phyloP scores from a whole-genome alignment of 768 basidiomycete genomes.

The Piloderma croceum region DNA sequence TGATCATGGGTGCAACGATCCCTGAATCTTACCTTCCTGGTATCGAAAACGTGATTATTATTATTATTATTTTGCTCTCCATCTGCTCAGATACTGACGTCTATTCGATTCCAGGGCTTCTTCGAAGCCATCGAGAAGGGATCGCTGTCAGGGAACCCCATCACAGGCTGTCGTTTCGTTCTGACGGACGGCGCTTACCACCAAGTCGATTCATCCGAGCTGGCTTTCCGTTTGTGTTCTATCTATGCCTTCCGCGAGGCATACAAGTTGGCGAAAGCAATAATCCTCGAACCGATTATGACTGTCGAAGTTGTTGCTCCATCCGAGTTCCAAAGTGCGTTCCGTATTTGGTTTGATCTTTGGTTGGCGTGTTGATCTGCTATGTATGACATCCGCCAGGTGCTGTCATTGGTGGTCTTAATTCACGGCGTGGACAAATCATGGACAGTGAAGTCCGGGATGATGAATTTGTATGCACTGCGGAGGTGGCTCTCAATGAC shows the following conservation, averaged over 20 bases:
- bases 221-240: conserved; percentile 88
- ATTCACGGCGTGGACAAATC: conserved; percentile 88
- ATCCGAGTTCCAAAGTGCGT: conserved; percentile 85
- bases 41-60: conserved; percentile 71
- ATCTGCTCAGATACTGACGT: conserved; percentile 1
- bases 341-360: neutral
- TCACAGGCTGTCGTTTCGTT: conserved; percentile 81
- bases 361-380: neutral
- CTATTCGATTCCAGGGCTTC: conserved; percentile 65
- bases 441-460: conserved; percentile 94
- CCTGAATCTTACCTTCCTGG: conserved; percentile 91
- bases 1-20: conserved; percentile 89
- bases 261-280: conserved; percentile 67
- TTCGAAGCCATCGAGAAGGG: conserved; percentile 92
- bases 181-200: conserved; percentile 91
- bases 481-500: conserved; percentile 92
- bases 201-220: conserved; percentile 91
- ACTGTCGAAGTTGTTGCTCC: conserved; percentile 96
- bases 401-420: conserved; percentile 89
- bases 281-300: conserved; percentile 98
- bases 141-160: conserved; percentile 77
- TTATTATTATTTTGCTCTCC: neutral
- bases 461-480: conserved; percentile 89
- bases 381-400: conserved; percentile 32
- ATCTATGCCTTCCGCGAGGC: conserved; percentile 92